A percentile compares a stretch with the other conserved stretches of the same genome.
Evolutionary conservation across 768 basidiomycete species (phyloP).

Genomic region (Auriscalpium orientale): DNA sequence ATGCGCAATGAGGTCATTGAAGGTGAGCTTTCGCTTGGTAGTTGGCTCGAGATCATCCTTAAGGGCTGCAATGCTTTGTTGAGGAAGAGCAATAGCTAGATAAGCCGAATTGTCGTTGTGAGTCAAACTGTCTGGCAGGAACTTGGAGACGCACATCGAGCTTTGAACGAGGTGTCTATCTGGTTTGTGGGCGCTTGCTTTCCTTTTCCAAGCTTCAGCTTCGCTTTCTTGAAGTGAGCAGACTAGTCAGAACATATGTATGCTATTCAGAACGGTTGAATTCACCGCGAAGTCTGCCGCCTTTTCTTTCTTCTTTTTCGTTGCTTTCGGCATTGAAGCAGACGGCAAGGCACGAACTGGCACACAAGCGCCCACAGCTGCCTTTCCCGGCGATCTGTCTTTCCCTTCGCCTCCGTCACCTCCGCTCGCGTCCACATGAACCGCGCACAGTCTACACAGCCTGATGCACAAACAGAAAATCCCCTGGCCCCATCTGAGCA

Average conservation of each 20-base stretch:
- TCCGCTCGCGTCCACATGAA: too few relatives aligned
- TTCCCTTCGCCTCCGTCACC: background rate
- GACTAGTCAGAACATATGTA: background rate
- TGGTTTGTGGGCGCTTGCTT: slow-evolving; percentile 78
- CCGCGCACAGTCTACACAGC: background rate
- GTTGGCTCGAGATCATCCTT: slow-evolving; percentile 53
- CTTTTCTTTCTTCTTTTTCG: slow-evolving; percentile 83
- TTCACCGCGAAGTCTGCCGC: slow-evolving; percentile 77
- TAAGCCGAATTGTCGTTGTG: too few relatives aligned
- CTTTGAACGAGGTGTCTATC: slow-evolving; percentile 93
- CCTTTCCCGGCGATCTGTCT: background rate
- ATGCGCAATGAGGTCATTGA: slow-evolving; percentile 70
- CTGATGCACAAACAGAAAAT: background rate
- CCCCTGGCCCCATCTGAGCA: slow-evolving; percentile 3
- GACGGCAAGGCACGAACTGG: slow-evolving; percentile 1
- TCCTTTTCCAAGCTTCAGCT: slow-evolving; percentile 93
- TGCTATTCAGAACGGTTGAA: background rate
- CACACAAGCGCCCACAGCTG: background rate
- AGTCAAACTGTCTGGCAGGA: background rate
- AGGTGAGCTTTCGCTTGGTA: slow-evolving; percentile 67
- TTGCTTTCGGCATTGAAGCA: slow-evolving; percentile 68
- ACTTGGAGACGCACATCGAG: slow-evolving; percentile 61
- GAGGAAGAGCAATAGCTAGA: slow-evolving; percentile 82
- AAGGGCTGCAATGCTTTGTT: slow-evolving; percentile 64
- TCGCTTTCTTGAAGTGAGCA: slow-evolving; percentile 66